These are phyloP conservation scores for Rhynchosporium secalis DNA, from an alignment of 2,329 filamentous ascomycete species.

Conservation along the genomic window DNA sequence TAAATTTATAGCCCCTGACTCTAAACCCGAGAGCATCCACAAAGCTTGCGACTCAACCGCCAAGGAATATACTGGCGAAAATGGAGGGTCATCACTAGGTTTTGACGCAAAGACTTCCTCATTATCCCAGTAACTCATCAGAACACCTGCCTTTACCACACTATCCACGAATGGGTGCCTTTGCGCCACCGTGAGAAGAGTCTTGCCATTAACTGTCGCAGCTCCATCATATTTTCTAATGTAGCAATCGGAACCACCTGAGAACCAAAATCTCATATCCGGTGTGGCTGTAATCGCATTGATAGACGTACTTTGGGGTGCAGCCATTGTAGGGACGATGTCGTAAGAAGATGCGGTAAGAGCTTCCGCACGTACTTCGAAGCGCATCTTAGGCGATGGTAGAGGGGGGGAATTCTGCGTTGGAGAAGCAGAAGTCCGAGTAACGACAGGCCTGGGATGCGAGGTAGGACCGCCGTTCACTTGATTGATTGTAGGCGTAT, in stretches of 20 bases:
- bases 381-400: constrained; percentile 52
- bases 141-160: constrained; percentile 89
- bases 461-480: constrained; percentile 38
- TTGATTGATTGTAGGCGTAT: constrained; percentile 28
- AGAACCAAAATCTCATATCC: constrained; percentile 94
- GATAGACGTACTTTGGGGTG: constrained; percentile 92
- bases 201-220: constrained; percentile 91
- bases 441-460: constrained; percentile 34
- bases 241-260: constrained; percentile 90
- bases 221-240: constrained; percentile 96
- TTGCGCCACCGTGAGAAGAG: constrained; percentile 91
- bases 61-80: constrained; percentile 93
- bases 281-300: constrained; percentile 90
- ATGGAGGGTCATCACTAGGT: constrained; percentile 55
- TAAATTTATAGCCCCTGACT: constrained; percentile 89
- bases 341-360: constrained; percentile 82
- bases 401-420: constrained; percentile 39
- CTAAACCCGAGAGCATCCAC: constrained; percentile 87
- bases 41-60: constrained; percentile 87
- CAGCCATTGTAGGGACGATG: constrained; percentile 94
- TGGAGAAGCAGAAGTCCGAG: constrained; percentile 38
- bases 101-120: constrained; percentile 62
- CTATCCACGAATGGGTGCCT: constrained; percentile 96
- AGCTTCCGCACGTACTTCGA: constrained; percentile 72
- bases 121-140: constrained; percentile 98